A percentile compares a stretch with the other conserved stretches of the same genome.
These are phyloP conservation scores for Trametes pubescens DNA, from an alignment of 1,284 basidiomycete species.

Conservation along the genomic window DNA sequence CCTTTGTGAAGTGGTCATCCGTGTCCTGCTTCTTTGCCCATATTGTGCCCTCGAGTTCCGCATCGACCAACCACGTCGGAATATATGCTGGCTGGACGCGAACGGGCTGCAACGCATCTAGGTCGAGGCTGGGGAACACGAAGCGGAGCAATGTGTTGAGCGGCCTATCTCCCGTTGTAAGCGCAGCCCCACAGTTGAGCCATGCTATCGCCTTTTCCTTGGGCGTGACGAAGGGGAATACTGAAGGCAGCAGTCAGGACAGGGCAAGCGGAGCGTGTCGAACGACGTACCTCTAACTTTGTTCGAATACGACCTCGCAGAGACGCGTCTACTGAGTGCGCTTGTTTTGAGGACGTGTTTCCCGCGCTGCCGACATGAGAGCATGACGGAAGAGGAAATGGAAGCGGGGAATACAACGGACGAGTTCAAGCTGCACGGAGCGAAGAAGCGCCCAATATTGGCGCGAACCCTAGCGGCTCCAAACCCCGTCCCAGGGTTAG, in stretches of 20 bases:
- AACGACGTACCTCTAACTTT: constrained; percentile 54
- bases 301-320: constrained; percentile 39
- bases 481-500: constrained; percentile 21
- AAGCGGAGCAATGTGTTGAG: constrained; percentile 34
- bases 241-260: constrained; percentile 35
- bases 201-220: constrained; percentile 44
- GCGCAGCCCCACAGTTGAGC: constrained; percentile 34
- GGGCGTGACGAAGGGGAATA: constrained; percentile 49
- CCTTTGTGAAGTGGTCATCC: constrained; percentile 20
- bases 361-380: constrained; percentile 9
- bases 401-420: background rate
- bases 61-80: constrained; percentile 68
- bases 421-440: background rate
- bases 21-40: constrained; percentile 32
- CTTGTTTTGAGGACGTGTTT: background rate
- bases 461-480: constrained; percentile 3
- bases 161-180: constrained; percentile 32
- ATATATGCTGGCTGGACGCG: constrained; percentile 59
- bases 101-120: constrained; percentile 41
- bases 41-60: constrained; percentile 51
- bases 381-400: constrained; percentile 13
- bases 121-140: constrained; percentile 40
- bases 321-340: background rate
- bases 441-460: constrained; percentile 12
- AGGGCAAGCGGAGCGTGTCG: background rate